Conservation (phyloP, 441 rosid genomes). For the Geranium incanum region DNA sequence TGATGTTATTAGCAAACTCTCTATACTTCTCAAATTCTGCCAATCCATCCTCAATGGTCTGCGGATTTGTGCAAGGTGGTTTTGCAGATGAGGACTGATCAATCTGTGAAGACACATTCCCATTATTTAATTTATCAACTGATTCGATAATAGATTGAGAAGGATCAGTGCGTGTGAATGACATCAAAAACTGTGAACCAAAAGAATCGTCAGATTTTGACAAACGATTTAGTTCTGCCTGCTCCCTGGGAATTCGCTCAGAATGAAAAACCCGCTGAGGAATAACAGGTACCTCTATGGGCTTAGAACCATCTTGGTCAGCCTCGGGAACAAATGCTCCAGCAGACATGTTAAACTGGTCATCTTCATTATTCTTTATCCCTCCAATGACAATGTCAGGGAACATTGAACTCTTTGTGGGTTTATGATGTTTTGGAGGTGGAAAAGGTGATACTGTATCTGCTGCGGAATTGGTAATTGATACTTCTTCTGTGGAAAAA, state of each 20-base stretch:
- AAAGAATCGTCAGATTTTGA: conserved; percentile 65
- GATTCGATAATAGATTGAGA: conserved; percentile 42
- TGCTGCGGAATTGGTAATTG: conserved; percentile 30
- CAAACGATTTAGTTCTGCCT: conserved; percentile 52
- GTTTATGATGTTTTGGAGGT: conserved; percentile 38
- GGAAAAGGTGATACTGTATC: conserved; percentile 30
- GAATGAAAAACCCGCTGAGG: conserved; percentile 56
- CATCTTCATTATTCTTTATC: conserved; percentile 38
- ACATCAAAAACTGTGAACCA: conserved; percentile 53
- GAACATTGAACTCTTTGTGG: conserved; percentile 28
- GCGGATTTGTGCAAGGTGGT: conserved; percentile 31
- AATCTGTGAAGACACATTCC: conserved; percentile 35
- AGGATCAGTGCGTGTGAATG: conserved; percentile 39
- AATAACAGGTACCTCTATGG: conserved; percentile 38
- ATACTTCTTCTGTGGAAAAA: conserved; percentile 37
- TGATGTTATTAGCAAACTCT: conserved; percentile 29
- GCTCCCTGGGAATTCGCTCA: conserved; percentile 54
- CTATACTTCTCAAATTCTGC: conserved; percentile 38
- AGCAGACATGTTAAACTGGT: conserved; percentile 30
- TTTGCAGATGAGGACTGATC: conserved; percentile 41
- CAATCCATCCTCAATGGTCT: conserved; percentile 38
- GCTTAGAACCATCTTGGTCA: conserved; percentile 32
- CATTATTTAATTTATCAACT: conserved; percentile 43
- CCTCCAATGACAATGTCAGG: conserved; percentile 38
- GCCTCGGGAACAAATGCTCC: conserved; percentile 33